Percentiles rank a stretch among this genome's conserved stretches.
phyloP scores from a whole-genome alignment of 139 green algal genomes.

The Chlorella vulgaris region DNA sequence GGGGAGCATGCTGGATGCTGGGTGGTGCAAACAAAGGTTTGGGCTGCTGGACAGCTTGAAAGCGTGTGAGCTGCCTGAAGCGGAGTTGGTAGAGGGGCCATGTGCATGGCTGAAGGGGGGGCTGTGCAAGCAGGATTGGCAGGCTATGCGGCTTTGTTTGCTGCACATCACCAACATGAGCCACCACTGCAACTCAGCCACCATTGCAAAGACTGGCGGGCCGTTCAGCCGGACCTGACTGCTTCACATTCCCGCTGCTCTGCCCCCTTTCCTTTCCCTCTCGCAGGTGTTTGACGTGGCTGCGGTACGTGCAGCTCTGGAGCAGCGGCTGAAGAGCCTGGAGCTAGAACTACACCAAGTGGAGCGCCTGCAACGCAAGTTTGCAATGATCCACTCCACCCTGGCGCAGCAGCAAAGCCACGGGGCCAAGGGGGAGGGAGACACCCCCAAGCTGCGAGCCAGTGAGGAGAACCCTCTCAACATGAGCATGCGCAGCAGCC shows the following conservation, averaged over 20 bases:
- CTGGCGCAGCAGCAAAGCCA: conserved; percentile 64
- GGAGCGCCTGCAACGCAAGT: conserved; percentile 90
- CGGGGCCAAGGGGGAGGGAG: background rate
- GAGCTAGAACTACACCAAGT: conserved; percentile 73
- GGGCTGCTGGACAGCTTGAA: too few species aligned
- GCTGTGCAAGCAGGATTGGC: too few species aligned
- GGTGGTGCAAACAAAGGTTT: background rate
- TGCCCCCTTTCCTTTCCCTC: background rate
- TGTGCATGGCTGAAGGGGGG: too few species aligned
- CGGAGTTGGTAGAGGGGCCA: too few species aligned
- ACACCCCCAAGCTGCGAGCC: conserved; percentile 34
- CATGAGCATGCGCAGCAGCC: conserved; percentile 21
- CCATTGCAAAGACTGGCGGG: too few species aligned
- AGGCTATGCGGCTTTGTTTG: too few species aligned
- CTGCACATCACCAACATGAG: too few species aligned
- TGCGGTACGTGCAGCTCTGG: conserved; percentile 69
- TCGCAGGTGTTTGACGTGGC: conserved; percentile 78
- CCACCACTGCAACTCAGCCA: too few species aligned
- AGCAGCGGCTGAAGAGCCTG: conserved; percentile 64
- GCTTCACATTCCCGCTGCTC: background rate
- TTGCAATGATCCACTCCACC: conserved; percentile 86
- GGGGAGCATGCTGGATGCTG: background rate
- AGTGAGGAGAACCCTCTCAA: conserved; percentile 34
- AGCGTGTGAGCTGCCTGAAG: too few species aligned
- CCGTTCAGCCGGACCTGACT: too few species aligned